These are phyloP conservation scores for Leucosporidium scottii DNA, from an alignment of 768 basidiomycete genomes.

Conservation along the genomic window DNA sequence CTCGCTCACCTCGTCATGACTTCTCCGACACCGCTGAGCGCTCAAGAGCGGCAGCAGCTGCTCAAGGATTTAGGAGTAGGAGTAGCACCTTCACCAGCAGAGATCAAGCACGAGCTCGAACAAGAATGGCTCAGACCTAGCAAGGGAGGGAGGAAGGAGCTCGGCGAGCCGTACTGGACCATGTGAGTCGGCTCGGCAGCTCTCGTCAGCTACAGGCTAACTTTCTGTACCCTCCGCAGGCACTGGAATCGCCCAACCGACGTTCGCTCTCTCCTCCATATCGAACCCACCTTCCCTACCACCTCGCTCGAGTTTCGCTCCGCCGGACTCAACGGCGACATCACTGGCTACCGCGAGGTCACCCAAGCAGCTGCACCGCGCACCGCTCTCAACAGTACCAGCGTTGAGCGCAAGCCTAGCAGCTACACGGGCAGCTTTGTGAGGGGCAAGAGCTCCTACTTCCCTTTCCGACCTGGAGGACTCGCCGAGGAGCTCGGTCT, in stretches of 20 bases:
- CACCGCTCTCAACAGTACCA: conserved; percentile 75
- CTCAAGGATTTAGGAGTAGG: conserved; percentile 57
- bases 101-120: conserved; percentile 43
- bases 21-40: background rate
- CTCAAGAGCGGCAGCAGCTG: conserved; percentile 37
- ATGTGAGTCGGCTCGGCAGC: background rate
- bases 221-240: background rate
- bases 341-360: conserved; percentile 77
- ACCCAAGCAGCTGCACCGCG: conserved; percentile 43
- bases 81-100: conserved; percentile 53
- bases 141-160: conserved; percentile 14
- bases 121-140: conserved; percentile 14
- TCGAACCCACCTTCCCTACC: conserved; percentile 65
- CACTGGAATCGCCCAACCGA: conserved; percentile 27
- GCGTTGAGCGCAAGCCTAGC: conserved; percentile 74
- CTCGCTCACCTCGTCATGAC: no score
- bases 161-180: conserved; percentile 23
- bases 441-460: conserved; percentile 82
- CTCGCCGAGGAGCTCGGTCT: conserved; percentile 56
- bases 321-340: conserved; percentile 67
- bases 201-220: background rate
- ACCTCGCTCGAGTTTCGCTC: conserved; percentile 67
- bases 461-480: conserved; percentile 92
- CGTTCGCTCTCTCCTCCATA: conserved; percentile 57
- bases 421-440: conserved; percentile 67